Conservation (phyloP, 306 rosid species). For the Glycine tomentella region DNA sequence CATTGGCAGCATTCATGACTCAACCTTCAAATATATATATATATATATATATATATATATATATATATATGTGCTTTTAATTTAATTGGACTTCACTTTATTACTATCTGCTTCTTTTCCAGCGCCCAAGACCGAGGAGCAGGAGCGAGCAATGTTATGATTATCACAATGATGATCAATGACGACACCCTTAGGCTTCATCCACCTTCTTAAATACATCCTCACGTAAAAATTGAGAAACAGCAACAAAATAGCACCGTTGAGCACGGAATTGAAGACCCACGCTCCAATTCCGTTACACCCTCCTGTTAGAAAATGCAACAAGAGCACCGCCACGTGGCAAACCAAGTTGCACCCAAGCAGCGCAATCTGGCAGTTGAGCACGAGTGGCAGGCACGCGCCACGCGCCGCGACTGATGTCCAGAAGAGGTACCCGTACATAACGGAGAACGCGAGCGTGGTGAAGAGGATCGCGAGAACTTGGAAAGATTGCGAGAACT, state of each 20-base stretch:
- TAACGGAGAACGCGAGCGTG: conserved; percentile 63
- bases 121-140: not conserved
- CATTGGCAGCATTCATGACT: too few species aligned
- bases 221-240: conserved; percentile 71
- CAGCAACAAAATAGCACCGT: conserved; percentile 61
- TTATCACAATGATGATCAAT: not conserved
- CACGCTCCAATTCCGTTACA: conserved; percentile 94
- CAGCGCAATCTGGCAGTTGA: conserved; percentile 67
- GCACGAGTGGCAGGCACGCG: conserved; percentile 67
- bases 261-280: conserved; percentile 73
- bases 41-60: too few species aligned
- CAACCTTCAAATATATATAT: not conserved
- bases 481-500: conserved; percentile 87
- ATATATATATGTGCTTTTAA: not conserved
- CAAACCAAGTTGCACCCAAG: conserved; percentile 72
- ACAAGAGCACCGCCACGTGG: conserved; percentile 74
- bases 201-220: conserved; percentile 48
- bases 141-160: not conserved
- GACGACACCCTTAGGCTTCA: conserved; percentile 5
- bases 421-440: conserved; percentile 81
- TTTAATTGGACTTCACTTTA: conserved; percentile 39
- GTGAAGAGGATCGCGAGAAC: conserved; percentile 79
- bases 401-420: conserved; percentile 64
- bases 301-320: conserved; percentile 75
- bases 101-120: not conserved